Evolutionary conservation across 2,329 filamentous ascomycete genomes (phyloP).

Genomic region (Teratosphaeria gauchensis): DNA sequence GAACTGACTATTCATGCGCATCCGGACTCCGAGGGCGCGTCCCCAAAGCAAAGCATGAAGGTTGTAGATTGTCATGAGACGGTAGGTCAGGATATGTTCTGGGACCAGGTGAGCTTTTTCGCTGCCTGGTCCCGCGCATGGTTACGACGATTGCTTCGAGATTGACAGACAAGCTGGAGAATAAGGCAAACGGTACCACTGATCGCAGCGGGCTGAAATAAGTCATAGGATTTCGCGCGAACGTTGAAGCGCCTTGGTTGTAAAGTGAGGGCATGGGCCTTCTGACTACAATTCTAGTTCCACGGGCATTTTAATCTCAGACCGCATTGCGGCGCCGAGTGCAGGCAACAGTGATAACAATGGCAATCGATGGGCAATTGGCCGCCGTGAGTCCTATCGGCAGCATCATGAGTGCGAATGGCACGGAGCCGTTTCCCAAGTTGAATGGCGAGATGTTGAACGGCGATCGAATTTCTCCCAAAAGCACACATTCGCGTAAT

Average conservation of each 20-base stretch:
- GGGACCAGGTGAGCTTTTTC: not conserved
- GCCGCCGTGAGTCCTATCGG: not conserved
- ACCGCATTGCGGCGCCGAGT: not conserved
- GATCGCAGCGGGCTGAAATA: not conserved
- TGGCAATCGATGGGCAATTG: not conserved
- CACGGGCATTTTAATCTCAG: not conserved
- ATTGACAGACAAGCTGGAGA: not conserved
- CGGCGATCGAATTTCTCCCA: not conserved
- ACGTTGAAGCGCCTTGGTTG: not conserved
- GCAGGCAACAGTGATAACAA: not conserved
- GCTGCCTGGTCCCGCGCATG: not conserved
- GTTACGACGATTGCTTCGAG: not conserved
- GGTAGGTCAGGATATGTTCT: not conserved
- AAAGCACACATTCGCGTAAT: not conserved
- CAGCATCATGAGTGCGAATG: not conserved
- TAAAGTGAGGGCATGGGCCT: not conserved
- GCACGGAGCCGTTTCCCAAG: not conserved
- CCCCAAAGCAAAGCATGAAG: not conserved
- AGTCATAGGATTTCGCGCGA: not conserved
- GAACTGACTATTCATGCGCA: not conserved
- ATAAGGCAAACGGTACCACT: not conserved
- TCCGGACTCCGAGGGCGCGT: not conserved
- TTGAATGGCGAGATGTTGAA: not conserved
- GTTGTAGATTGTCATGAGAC: not conserved
- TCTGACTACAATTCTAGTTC: not conserved